These are phyloP conservation scores for Penicillium coffeae DNA, from an alignment of 495 filamentous ascomycete species.

Conservation along the genomic window DNA sequence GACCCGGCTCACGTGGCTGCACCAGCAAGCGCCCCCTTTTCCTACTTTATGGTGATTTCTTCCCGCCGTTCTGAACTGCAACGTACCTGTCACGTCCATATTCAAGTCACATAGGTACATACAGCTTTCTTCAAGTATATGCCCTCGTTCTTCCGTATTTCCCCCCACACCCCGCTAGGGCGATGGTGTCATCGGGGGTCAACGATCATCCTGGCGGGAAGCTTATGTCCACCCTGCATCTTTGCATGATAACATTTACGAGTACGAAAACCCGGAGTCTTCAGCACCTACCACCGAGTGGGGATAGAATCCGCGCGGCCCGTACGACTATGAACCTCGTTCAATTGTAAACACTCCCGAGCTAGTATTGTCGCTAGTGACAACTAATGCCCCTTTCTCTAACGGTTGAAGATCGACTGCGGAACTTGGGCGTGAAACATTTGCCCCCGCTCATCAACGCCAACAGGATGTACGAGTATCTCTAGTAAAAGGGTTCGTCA, in stretches of 20 bases:
- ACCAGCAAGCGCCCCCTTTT: neutral
- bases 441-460: neutral
- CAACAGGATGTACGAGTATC: too few relatives aligned
- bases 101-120: too few relatives aligned
- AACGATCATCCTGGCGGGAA: neutral
- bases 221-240: neutral
- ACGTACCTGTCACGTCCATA: neutral
- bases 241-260: too few relatives aligned
- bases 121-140: too few relatives aligned
- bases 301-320: neutral
- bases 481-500: too few relatives aligned
- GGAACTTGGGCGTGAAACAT: neutral
- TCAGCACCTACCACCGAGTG: too few relatives aligned
- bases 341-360: neutral
- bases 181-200: neutral
- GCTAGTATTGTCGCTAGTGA: neutral
- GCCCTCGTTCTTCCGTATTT: neutral
- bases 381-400: neutral
- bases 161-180: neutral
- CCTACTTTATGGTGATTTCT: neutral
- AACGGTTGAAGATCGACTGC: neutral
- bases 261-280: too few relatives aligned
- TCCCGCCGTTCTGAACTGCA: neutral
- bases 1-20: constrained; percentile 18
- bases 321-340: neutral